phyloP scores from a whole-genome alignment of 148 eudicot species.

The Rhododendron williamsianum region DNA sequence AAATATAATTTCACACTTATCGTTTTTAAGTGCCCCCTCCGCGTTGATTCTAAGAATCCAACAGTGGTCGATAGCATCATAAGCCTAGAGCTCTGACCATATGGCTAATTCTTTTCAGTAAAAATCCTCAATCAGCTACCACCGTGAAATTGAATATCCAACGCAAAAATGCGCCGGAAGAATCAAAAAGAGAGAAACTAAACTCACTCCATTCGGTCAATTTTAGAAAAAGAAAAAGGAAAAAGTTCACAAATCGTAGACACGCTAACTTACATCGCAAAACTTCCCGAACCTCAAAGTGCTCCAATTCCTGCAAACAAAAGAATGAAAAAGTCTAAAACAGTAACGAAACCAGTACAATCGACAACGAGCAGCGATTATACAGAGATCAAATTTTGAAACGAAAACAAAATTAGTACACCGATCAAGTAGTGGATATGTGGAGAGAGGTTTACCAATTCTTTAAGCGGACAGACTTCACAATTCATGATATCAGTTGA shows the following conservation, averaged over 20 bases:
- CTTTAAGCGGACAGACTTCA: slow-evolving; percentile 96
- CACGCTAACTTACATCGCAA: slow-evolving; percentile 59
- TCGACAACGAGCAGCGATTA: neutral
- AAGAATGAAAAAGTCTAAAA: no score
- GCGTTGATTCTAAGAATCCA: neutral
- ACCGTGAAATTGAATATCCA: neutral
- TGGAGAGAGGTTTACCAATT: slow-evolving; percentile 46
- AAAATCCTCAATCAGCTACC: neutral
- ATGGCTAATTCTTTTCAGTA: neutral
- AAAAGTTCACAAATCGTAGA: neutral
- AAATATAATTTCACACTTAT: neutral
- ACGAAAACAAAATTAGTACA: neutral
- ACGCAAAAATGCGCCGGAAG: neutral
- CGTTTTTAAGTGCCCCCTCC: neutral
- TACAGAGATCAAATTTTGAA: neutral
- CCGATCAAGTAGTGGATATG: neutral
- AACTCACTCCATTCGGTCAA: neutral
- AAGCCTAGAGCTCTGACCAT: neutral
- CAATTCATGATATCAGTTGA: slow-evolving; percentile 54
- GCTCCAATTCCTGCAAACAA: slow-evolving; percentile 67
- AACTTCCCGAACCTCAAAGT: slow-evolving; percentile 87
- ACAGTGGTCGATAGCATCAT: neutral
- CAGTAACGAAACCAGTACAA: neutral
- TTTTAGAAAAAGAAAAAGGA: neutral
- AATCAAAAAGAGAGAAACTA: neutral